phyloP scores from a whole-genome alignment of 495 filamentous ascomycete species.

The Thozetella sp. region DNA sequence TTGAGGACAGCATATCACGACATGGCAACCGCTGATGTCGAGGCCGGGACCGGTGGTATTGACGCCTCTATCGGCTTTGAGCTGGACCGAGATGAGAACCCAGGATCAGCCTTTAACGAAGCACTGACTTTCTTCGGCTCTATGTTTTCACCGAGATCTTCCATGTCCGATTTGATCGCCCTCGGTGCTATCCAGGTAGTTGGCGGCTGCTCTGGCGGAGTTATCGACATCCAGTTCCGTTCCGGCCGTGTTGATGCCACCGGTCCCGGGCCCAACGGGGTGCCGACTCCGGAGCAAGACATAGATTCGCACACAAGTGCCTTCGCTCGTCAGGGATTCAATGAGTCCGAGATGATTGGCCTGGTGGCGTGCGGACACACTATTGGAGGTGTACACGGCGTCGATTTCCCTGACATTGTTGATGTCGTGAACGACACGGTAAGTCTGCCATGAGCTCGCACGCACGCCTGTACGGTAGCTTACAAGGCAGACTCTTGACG shows the following conservation, averaged over 20 bases:
- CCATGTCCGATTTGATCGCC: constrained; percentile 13
- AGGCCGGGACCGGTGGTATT: constrained; percentile 27
- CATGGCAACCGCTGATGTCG: constrained; percentile 23
- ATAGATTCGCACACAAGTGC: constrained; percentile 6
- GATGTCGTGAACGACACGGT: constrained; percentile 1
- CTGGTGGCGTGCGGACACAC: constrained; percentile 28
- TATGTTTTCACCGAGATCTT: constrained; percentile 8
- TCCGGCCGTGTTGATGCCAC: constrained; percentile 44
- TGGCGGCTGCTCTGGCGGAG: constrained; percentile 22
- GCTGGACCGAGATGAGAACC: constrained; percentile 24
- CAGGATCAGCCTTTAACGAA: constrained; percentile 39
- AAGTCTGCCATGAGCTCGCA: too few relatives aligned
- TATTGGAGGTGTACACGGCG: constrained; percentile 22
- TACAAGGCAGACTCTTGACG: background rate
- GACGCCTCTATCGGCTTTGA: constrained; percentile 36
- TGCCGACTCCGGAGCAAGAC: constrained; percentile 31
- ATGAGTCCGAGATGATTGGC: constrained; percentile 36
- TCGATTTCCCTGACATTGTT: constrained; percentile 24
- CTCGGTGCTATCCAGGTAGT: constrained; percentile 6
- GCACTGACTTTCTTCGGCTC: constrained; percentile 21
- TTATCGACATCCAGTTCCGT: constrained; percentile 33
- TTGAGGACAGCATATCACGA: constrained; percentile 46
- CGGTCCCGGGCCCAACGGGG: constrained; percentile 36
- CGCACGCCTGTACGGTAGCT: background rate
- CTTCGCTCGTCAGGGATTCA: constrained; percentile 25